phyloP scores from a whole-genome alignment of 1,284 basidiomycete species.

The Microbotryomycetes sp. region DNA sequence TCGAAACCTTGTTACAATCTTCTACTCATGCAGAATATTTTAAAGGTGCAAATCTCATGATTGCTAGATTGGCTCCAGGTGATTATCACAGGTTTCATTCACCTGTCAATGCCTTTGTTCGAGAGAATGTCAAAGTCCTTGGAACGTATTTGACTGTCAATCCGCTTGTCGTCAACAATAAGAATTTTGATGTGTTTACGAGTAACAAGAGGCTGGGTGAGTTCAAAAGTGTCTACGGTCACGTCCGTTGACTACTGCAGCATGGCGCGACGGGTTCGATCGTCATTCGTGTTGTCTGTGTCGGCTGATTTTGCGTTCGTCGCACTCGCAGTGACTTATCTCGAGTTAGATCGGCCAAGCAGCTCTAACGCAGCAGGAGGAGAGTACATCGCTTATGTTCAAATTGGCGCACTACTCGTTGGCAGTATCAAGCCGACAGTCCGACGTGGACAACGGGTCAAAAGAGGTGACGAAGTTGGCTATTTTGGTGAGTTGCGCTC shows the following conservation, averaged over 20 bases:
- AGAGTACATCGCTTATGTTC: conserved; percentile 39
- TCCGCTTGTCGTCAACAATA: conserved; percentile 71
- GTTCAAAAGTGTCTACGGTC: conserved; percentile 19
- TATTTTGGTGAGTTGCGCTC: conserved; percentile 44
- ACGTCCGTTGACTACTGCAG: too few relatives aligned
- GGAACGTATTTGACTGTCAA: conserved; percentile 50
- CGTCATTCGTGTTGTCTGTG: conserved; percentile 42
- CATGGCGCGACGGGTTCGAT: too few relatives aligned
- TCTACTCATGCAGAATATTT: conserved; percentile 43
- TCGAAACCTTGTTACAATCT: conserved; percentile 56
- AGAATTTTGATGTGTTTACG: conserved; percentile 63
- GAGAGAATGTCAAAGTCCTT: neutral
- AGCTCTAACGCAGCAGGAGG: too few relatives aligned
- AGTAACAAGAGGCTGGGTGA: conserved; percentile 51
- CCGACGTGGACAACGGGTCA: conserved; percentile 42
- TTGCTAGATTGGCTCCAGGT: conserved; percentile 62
- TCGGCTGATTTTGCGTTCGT: too few relatives aligned
- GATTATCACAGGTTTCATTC: conserved; percentile 83
- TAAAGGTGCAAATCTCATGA: conserved; percentile 53
- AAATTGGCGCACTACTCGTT: conserved; percentile 49
- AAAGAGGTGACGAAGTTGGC: conserved; percentile 49
- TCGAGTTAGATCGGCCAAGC: too few relatives aligned
- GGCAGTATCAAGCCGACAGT: conserved; percentile 48
- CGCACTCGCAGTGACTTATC: too few relatives aligned
- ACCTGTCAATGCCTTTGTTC: conserved; percentile 56